phyloP scores from a whole-genome alignment of 116 monocot species.

The Trichopus zeylanicus region DNA sequence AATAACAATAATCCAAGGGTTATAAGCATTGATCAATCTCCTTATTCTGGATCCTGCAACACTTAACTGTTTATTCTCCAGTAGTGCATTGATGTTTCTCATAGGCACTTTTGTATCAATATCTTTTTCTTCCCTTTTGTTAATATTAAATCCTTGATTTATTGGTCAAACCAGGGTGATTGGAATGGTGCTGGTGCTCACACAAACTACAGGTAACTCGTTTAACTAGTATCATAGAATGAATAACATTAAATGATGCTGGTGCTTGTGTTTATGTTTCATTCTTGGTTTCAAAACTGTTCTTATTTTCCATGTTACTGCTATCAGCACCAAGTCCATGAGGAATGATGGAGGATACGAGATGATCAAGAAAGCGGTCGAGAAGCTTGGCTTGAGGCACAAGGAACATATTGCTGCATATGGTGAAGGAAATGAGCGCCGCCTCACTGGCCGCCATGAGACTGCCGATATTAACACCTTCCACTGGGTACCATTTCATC shows the following conservation, averaged over 20 bases:
- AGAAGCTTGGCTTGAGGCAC: conserved; percentile 65
- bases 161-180: conserved; percentile 47
- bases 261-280: too few relatives aligned
- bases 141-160: neutral
- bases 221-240: neutral
- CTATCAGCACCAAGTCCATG: conserved; percentile 77
- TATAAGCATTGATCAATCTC: too few relatives aligned
- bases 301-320: neutral
- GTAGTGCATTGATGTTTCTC: neutral
- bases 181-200: conserved; percentile 95
- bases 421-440: conserved; percentile 75
- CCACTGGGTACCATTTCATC: conserved; percentile 40
- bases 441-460: conserved; percentile 75
- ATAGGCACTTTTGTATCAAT: neutral
- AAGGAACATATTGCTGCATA: conserved; percentile 71
- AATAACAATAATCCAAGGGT: too few relatives aligned
- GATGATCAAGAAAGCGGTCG: conserved; percentile 65
- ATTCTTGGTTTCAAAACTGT: neutral
- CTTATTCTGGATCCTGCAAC: too few relatives aligned
- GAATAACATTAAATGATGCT: too few relatives aligned
- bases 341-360: conserved; percentile 66
- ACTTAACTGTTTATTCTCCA: too few relatives aligned
- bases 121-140: neutral
- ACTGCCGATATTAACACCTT: conserved; percentile 84
- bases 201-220: conserved; percentile 71